Evolutionary conservation across 2,329 filamentous ascomycete genomes (phyloP).

Genomic region (Aspergillus neotritici): DNA sequence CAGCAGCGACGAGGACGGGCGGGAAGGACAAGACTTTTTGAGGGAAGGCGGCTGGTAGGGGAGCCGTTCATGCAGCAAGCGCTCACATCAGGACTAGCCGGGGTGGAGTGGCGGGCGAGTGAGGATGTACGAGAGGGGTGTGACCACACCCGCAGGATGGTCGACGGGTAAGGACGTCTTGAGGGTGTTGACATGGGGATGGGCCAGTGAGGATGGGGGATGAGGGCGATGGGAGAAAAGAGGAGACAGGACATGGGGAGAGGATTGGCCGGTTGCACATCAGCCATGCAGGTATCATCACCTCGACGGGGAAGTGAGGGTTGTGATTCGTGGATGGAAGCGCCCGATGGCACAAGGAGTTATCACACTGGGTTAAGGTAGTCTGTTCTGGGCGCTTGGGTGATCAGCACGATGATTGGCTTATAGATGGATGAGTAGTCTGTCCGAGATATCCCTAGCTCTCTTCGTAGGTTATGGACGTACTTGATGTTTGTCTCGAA

Average conservation of each 20-base stretch:
- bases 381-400: too few relatives aligned
- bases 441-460: too few relatives aligned
- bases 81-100: slow-evolving; percentile 11
- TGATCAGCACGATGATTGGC: too few relatives aligned
- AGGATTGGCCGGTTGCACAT: slow-evolving; percentile 11
- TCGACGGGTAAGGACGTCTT: background rate
- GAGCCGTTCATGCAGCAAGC: slow-evolving; percentile 1
- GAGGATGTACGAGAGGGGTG: slow-evolving; percentile 22
- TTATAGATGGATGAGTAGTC: too few relatives aligned
- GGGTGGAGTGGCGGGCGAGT: slow-evolving; percentile 21
- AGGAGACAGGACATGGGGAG: slow-evolving; percentile 1
- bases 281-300: slow-evolving; percentile 32
- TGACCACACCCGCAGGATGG: slow-evolving; percentile 28
- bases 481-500: too few relatives aligned
- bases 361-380: too few relatives aligned
- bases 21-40: slow-evolving; percentile 27
- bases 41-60: slow-evolving; percentile 16
- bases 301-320: slow-evolving; percentile 8
- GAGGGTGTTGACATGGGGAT: too few relatives aligned
- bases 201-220: background rate
- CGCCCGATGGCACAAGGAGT: slow-evolving; percentile 20
- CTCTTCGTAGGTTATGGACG: too few relatives aligned
- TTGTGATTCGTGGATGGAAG: slow-evolving; percentile 29
- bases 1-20: slow-evolving; percentile 14
- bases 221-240: slow-evolving; percentile 4